Percentiles rank a stretch among this genome's conserved stretches.
These are phyloP conservation scores for Botrytis fragariae DNA, from an alignment of 2,329 filamentous ascomycete genomes.

Conservation along the genomic window DNA sequence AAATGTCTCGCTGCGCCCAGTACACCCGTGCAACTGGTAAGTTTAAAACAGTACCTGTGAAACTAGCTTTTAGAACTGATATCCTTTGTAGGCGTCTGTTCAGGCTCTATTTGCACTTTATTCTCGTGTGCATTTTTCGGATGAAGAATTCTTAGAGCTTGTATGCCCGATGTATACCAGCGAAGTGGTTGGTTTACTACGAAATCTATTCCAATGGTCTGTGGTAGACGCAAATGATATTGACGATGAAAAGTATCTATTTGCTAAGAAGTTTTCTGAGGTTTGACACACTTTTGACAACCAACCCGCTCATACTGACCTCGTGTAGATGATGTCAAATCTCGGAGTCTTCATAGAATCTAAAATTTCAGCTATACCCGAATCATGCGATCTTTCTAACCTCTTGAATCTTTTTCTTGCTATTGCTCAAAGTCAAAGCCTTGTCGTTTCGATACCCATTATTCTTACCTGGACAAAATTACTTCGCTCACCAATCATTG, in stretches of 20 bases:
- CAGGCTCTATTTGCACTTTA: conserved; percentile 85
- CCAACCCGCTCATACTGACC: conserved; percentile 19
- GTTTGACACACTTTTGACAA: conserved; percentile 45
- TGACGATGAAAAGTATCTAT: conserved; percentile 86
- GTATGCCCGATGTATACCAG: conserved; percentile 75
- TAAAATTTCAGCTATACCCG: conserved; percentile 66
- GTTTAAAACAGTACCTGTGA: conserved; percentile 28
- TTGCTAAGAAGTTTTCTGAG: conserved; percentile 93
- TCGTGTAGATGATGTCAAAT: conserved; percentile 71
- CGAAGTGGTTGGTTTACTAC: conserved; percentile 69
- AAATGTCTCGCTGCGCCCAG: conserved; percentile 67
- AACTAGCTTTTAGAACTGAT: conserved; percentile 25
- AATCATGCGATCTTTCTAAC: conserved; percentile 63
- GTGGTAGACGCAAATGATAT: conserved; percentile 76
- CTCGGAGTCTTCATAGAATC: conserved; percentile 81
- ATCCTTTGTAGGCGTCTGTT: conserved; percentile 61
- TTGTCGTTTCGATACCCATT: conserved; percentile 90
- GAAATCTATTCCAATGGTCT: conserved; percentile 76
- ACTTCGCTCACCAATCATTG: conserved; percentile 68
- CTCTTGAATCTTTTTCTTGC: conserved; percentile 78
- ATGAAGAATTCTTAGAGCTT: conserved; percentile 74
- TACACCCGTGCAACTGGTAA: conserved; percentile 71
- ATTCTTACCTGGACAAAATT: conserved; percentile 87
- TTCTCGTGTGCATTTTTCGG: conserved; percentile 67
- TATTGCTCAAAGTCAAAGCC: conserved; percentile 79